Conservation (phyloP, 352 stramenopile species). For the Pythium brachiatum region DNA sequence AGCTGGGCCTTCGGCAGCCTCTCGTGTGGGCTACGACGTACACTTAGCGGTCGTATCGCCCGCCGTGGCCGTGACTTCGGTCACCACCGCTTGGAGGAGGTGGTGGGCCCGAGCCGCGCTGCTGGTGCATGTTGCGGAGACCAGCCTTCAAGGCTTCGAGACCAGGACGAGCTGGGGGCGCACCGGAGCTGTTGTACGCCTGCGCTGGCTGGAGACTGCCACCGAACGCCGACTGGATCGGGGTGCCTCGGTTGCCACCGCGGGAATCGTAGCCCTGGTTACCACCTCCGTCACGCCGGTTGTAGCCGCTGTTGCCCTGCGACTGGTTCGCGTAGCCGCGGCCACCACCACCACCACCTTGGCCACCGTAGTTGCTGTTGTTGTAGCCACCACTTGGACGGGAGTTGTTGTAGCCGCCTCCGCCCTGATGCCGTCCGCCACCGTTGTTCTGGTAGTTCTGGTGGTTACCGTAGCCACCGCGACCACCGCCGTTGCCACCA, state of each 20-base stretch:
- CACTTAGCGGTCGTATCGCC: constrained; percentile 58
- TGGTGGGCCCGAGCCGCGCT: constrained; percentile 38
- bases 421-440: constrained; percentile 13
- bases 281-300: constrained; percentile 9
- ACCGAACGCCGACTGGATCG: constrained; percentile 64
- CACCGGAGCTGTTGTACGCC: constrained; percentile 45
- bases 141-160: constrained; percentile 78
- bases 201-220: constrained; percentile 48
- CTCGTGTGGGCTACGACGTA: not conserved
- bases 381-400: constrained; percentile 5
- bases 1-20: not conserved
- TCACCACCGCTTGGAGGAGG: constrained; percentile 14
- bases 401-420: constrained; percentile 15
- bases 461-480: constrained; percentile 22
- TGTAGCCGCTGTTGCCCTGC: constrained; percentile 27
- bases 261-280: constrained; percentile 7
- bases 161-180: constrained; percentile 35
- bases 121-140: constrained; percentile 84
- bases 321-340: constrained; percentile 27
- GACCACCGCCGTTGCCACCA: constrained; percentile 20
- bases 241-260: constrained; percentile 29
- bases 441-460: constrained; percentile 25
- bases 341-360: constrained; percentile 17
- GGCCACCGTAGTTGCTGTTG: not conserved
- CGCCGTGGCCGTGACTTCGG: constrained; percentile 25